Conservation (phyloP, 2,329 filamentous ascomycete species). For the Plectosphaerella plurivora region DNA sequence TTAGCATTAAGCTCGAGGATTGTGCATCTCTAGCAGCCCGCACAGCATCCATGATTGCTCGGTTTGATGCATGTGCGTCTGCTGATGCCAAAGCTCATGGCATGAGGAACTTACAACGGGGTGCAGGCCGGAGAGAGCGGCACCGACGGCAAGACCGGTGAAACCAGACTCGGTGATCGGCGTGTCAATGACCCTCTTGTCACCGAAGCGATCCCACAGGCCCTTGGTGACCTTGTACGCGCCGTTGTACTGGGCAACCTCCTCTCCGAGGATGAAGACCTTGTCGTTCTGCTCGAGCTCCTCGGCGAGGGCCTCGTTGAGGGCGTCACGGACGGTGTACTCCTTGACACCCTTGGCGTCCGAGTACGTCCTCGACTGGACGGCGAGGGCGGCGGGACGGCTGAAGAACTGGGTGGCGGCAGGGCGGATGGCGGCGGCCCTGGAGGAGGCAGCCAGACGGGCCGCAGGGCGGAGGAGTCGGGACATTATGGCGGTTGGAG, state of each 20-base stretch:
- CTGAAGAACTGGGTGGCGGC: slow-evolving; percentile 27
- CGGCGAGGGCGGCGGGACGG: slow-evolving; percentile 29
- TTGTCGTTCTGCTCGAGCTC: slow-evolving; percentile 93
- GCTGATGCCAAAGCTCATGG: not conserved
- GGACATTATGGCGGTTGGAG: slow-evolving; percentile 32
- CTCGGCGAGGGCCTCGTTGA: slow-evolving; percentile 97
- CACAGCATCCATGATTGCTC: too few species aligned
- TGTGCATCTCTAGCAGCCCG: too few species aligned
- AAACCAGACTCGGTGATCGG: slow-evolving; percentile 98
- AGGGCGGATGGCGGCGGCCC: slow-evolving; percentile 26
- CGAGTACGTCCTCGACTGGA: slow-evolving; percentile 52
- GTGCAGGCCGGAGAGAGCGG: slow-evolving; percentile 89
- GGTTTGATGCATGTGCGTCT: too few species aligned
- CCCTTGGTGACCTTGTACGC: slow-evolving; percentile 99
- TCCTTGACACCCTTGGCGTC: slow-evolving; percentile 69
- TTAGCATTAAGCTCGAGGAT: not conserved
- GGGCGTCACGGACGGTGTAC: slow-evolving; percentile 92
- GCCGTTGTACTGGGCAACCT: slow-evolving; percentile 99
- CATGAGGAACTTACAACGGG: slow-evolving; percentile 65
- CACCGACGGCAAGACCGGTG: slow-evolving; percentile 86
- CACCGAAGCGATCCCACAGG: slow-evolving; percentile 92
- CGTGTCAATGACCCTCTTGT: slow-evolving; percentile 95
- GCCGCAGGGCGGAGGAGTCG: slow-evolving; percentile 47
- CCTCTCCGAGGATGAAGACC: slow-evolving; percentile 94
- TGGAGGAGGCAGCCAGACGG: slow-evolving; percentile 41